Conservation (phyloP, 805 yeast species). For the Ogataea methanolica region DNA sequence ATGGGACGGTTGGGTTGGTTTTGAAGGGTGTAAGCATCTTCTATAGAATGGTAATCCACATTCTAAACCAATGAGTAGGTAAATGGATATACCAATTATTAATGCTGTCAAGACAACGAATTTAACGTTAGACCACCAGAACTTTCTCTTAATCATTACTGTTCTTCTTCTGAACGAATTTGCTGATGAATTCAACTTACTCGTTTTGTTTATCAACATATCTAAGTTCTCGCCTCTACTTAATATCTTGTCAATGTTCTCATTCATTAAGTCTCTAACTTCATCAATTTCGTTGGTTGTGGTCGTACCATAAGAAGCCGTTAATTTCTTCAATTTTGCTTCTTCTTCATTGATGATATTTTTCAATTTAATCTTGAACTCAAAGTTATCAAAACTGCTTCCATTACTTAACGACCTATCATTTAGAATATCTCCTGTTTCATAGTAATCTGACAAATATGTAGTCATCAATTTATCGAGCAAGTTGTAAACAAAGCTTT, state of each 20-base stretch:
- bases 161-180: constrained; percentile 68
- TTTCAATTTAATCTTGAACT: constrained; percentile 51
- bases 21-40: constrained; percentile 33
- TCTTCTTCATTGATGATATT: constrained; percentile 55
- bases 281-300: constrained; percentile 54
- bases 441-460: constrained; percentile 28
- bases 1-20: constrained; percentile 24
- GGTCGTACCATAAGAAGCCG: constrained; percentile 27
- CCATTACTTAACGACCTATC: neutral
- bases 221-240: constrained; percentile 76
- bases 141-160: constrained; percentile 51
- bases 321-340: constrained; percentile 37
- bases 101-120: constrained; percentile 31
- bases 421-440: neutral
- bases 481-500: constrained; percentile 41
- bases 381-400: constrained; percentile 22
- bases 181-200: constrained; percentile 61
- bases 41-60: constrained; percentile 52
- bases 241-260: constrained; percentile 65
- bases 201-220: constrained; percentile 73
- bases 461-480: constrained; percentile 48
- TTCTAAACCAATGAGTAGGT: constrained; percentile 43
- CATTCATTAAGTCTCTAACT: constrained; percentile 64
- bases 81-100: constrained; percentile 31
- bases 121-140: constrained; percentile 65